Evolutionary conservation across 164 flowering plant genomes (phyloP).

Genomic region (Tinospora cordifolia): DNA sequence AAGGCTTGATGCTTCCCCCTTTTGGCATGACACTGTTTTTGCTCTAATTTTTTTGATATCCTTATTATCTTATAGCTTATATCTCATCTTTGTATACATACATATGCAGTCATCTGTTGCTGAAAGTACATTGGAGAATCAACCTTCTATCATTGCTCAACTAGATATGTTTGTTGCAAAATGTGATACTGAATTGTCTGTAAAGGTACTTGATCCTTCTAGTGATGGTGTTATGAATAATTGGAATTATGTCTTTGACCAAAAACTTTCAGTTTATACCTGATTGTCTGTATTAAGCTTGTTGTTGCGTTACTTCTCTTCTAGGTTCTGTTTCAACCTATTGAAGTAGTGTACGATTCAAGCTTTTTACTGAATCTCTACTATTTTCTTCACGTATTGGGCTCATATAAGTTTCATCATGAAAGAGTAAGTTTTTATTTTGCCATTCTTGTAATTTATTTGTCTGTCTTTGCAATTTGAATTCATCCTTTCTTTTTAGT

Average conservation of each 20-base stretch:
- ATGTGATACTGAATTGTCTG: slow-evolving; percentile 32
- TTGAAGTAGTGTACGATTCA: slow-evolving; percentile 45
- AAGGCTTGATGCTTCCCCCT: not conserved
- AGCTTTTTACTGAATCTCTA: slow-evolving; percentile 32
- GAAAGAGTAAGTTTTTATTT: slow-evolving; percentile 45
- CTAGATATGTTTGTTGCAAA: slow-evolving; percentile 33
- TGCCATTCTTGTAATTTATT: not conserved
- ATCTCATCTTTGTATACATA: not conserved
- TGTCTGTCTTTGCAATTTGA: not conserved
- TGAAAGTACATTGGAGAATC: slow-evolving; percentile 15
- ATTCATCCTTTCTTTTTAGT: not conserved
- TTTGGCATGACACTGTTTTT: not conserved
- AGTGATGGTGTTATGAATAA: not conserved
- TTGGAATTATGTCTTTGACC: not conserved
- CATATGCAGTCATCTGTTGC: slow-evolving; percentile 27
- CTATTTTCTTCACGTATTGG: slow-evolving; percentile 37
- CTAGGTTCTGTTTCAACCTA: slow-evolving; percentile 57
- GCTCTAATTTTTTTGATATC: too few relatives aligned
- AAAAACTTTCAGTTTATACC: not conserved
- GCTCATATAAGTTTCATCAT: slow-evolving; percentile 43
- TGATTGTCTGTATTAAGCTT: not conserved
- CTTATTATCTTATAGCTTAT: too few relatives aligned
- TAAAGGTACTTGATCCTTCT: slow-evolving; percentile 43
- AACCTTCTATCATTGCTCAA: slow-evolving; percentile 36
- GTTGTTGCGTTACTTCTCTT: slow-evolving; percentile 7